Base-by-base conservation (phyloP, 2,329 filamentous ascomycete species). In the Cytospora leucostoma region DNA sequence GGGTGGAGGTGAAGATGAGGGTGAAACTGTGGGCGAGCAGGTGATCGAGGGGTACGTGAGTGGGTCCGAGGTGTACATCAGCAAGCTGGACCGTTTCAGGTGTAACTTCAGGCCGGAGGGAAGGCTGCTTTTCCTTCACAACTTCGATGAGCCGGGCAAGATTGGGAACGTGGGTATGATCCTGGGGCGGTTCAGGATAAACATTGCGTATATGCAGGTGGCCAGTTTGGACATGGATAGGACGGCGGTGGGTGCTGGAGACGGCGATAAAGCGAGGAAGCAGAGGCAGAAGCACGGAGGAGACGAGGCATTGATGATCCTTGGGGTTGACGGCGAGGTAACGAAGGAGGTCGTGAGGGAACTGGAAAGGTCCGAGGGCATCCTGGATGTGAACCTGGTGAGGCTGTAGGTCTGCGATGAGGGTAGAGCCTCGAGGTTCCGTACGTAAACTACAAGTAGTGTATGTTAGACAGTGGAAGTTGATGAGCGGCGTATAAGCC, bases 151-250 rank as follows among this genome's bases (percentile, higher is more conserved):
- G 67, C 90, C 90, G 0, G 91, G 91, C 12, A 93, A 93, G 79
- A 94, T 95, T 72, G 91, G 91, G 2, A 86, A 87, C 44, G 91
- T 95, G 3, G 91, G 91, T 0, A 87, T 82, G 63, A 81, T 87
- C 58, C 77, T 94, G 33, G 91, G 91, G 0, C 81, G 81, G 44
- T 84, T 89, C 44, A 86, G 85, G 0, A 86, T 95, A 59, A 95
- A 95, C 71, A 92, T 94, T 73, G 84, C 84, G 53, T 93, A 88
- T 72, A 95, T 94, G 91, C 88, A 85, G 71, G 91, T 93, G 2
- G 84, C 83, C 3, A 79, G 80, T 17, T 73, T 90, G 66, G 80
- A 82, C 62, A 73, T 77, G 47, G 38, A 40, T 7, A 17, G 74
- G 52, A 66, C 71, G 17, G 69, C 62, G 12, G 67, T 37, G 38